phyloP scores from a whole-genome alignment of 148 eudicot species.

The Hydrangea macrophylla region DNA sequence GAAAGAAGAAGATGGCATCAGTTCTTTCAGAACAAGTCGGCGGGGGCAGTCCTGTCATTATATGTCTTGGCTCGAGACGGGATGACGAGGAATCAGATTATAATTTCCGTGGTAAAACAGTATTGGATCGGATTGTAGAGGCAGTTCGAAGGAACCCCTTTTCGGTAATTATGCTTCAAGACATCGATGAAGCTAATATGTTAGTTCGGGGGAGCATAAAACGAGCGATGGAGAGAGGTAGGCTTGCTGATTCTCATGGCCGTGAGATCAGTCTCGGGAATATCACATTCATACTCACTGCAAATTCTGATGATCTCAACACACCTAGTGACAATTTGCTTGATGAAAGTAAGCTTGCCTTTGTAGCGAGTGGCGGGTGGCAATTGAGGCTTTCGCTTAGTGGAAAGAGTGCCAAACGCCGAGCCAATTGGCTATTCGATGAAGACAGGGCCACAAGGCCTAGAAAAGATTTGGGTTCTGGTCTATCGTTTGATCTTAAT shows the following conservation, averaged over 20 bases:
- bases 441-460: constrained; percentile 46
- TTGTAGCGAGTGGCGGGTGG: constrained; percentile 62
- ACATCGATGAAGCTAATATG: constrained; percentile 79
- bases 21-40: constrained; percentile 73
- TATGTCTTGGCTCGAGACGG: constrained; percentile 67
- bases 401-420: constrained; percentile 53
- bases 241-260: constrained; percentile 79
- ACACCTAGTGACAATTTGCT: constrained; percentile 23
- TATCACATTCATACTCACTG: constrained; percentile 68
- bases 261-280: constrained; percentile 90
- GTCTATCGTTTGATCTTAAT: constrained; percentile 72
- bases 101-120: constrained; percentile 79
- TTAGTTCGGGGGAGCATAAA: constrained; percentile 67
- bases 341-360: constrained; percentile 58
- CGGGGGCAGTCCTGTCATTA: constrained; percentile 42
- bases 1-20: constrained; percentile 83
- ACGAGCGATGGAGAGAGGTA: constrained; percentile 84
- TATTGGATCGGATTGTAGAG: constrained; percentile 69
- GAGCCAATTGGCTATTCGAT: constrained; percentile 51
- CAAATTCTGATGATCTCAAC: constrained; percentile 30
- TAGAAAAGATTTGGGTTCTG: constrained; percentile 45
- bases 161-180: constrained; percentile 82
- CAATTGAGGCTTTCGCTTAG: constrained; percentile 54
- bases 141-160: constrained; percentile 75
- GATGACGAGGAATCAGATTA: constrained; percentile 57